These are phyloP conservation scores for Coniochaeta hoffmannii DNA, from an alignment of 2,329 filamentous ascomycete species.

Conservation along the genomic window DNA sequence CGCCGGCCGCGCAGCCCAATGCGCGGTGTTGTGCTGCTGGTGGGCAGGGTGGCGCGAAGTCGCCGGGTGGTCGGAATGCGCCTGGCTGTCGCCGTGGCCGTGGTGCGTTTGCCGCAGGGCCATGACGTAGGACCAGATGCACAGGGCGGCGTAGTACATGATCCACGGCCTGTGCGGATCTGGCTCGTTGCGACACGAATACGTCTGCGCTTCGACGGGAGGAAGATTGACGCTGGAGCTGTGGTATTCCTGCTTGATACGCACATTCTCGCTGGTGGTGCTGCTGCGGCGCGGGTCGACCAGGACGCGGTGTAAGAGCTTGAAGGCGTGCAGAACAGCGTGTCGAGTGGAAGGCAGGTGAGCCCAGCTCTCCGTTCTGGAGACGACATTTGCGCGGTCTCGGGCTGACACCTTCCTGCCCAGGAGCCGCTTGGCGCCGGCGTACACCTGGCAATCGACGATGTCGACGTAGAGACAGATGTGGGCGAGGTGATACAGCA, in stretches of 20 bases:
- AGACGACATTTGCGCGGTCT: constrained; percentile 65
- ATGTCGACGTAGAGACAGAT: constrained; percentile 87
- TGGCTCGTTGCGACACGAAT: constrained; percentile 69
- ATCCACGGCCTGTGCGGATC: constrained; percentile 86
- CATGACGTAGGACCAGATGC: constrained; percentile 83
- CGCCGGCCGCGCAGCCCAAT: neutral
- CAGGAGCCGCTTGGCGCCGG: constrained; percentile 67
- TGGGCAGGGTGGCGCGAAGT: neutral
- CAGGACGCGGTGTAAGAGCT: constrained; percentile 71
- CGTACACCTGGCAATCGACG: constrained; percentile 83
- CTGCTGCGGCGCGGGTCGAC: constrained; percentile 38
- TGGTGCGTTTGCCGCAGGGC: constrained; percentile 47
- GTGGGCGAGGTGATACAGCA: constrained; percentile 79
- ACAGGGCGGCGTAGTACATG: constrained; percentile 77
- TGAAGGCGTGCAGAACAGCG: constrained; percentile 77
- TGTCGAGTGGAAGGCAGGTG: constrained; percentile 67
- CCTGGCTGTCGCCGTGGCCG: constrained; percentile 45
- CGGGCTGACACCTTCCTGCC: constrained; percentile 70
- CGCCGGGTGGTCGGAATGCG: constrained; percentile 15
- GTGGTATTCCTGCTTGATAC: constrained; percentile 13
- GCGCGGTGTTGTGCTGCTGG: neutral
- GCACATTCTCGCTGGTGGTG: constrained; percentile 8
- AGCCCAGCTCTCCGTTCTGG: constrained; percentile 76
- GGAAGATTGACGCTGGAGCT: constrained; percentile 4
- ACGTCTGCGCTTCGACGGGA: constrained; percentile 36